Percentiles rank a stretch among this genome's conserved stretches.
Conservation (phyloP, 2,329 filamentous ascomycete species). For the Didymella sp. region DNA sequence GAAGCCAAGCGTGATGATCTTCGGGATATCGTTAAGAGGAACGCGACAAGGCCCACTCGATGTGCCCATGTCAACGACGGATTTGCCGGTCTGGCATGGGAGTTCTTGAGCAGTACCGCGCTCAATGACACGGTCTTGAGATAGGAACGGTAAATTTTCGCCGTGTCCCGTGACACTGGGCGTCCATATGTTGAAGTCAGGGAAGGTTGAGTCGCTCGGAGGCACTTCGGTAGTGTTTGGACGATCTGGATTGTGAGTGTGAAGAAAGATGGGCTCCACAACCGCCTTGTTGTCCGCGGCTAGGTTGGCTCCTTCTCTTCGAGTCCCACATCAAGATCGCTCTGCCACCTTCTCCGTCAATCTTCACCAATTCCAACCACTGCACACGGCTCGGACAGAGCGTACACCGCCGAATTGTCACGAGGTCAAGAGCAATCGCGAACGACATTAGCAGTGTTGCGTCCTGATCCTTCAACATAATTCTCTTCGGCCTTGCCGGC, state of each 20-base stretch:
- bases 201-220: not conserved
- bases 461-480: not conserved
- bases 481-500: not conserved
- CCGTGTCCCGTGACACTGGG: constrained; percentile 1
- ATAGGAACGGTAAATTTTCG: not conserved
- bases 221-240: not conserved
- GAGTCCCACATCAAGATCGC: not conserved
- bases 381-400: not conserved
- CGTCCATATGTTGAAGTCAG: not conserved
- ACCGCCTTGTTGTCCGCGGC: not conserved
- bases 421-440: not conserved
- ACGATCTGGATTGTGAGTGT: constrained; percentile 13
- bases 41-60: not conserved
- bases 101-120: not conserved
- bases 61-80: not conserved
- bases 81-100: not conserved
- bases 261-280: not conserved
- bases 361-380: not conserved
- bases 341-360: not conserved
- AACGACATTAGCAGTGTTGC: not conserved
- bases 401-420: not conserved
- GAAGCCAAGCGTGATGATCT: not conserved
- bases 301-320: constrained; percentile 2
- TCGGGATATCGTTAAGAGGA: not conserved
- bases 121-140: not conserved